Percentiles rank a stretch among this genome's conserved stretches.
phyloP scores from a whole-genome alignment of 352 stramenopile genomes.

The Globisporangium nodosum region DNA sequence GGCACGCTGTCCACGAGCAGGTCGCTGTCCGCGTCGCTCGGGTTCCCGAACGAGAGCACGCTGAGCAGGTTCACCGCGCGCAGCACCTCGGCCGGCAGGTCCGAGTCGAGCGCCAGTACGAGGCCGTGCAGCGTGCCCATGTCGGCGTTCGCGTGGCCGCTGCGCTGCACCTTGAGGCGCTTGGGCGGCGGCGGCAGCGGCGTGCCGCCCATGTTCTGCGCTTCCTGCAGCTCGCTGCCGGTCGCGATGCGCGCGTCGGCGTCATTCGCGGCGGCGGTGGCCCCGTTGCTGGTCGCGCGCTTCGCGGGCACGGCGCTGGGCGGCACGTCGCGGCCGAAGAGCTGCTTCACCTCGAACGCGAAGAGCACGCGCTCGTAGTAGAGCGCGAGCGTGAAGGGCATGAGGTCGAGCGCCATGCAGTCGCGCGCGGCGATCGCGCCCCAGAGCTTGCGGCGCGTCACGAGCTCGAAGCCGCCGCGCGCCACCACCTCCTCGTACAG shows the following conservation, averaged over 20 bases:
- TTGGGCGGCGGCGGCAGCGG: constrained; percentile 56
- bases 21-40: constrained; percentile 46
- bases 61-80: constrained; percentile 65
- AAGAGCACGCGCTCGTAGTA: constrained; percentile 53
- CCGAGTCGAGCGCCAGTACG: constrained; percentile 67
- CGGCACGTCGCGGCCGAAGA: constrained; percentile 58
- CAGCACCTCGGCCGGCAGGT: constrained; percentile 42
- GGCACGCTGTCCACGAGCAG: constrained; percentile 63
- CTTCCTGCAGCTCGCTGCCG: constrained; percentile 55
- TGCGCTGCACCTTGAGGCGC: constrained; percentile 55
- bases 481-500: constrained; percentile 79
- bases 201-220: constrained; percentile 55
- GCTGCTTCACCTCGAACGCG: constrained; percentile 74
- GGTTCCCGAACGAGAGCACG: constrained; percentile 60
- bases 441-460: constrained; percentile 56
- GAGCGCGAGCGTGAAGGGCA: constrained; percentile 54
- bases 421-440: constrained; percentile 33
- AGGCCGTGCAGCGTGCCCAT: constrained; percentile 63
- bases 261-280: neutral
- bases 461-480: constrained; percentile 46
- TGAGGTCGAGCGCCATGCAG: constrained; percentile 52
- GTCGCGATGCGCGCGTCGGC: constrained; percentile 45
- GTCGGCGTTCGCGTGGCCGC: constrained; percentile 26
- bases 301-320: constrained; percentile 12
- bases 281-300: constrained; percentile 2